Evolutionary conservation across 345 rosid species (phyloP), one percentile per base, ranked within the genome.

Genomic region (Populus euphratica): DNA sequence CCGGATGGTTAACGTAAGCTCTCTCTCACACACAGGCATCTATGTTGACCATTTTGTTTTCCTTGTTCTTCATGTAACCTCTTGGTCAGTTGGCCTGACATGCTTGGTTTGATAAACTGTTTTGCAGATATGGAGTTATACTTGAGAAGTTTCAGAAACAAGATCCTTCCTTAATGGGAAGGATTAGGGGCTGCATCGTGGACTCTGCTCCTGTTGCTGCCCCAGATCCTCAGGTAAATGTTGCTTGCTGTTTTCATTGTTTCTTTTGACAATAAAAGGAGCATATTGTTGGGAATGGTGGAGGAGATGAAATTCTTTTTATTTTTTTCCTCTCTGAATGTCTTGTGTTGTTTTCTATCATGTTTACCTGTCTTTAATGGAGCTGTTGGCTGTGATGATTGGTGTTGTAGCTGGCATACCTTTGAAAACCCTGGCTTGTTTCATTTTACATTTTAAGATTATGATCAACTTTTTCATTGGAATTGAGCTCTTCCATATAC

Each of bases 121-220:
- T n/a, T 75, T 76, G 49, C 83, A 96, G 99, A 68, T 96, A 96
- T 86, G 99, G 99, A 80, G 97, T 84, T 71, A 90, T 96, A 77
- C 80, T 96, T 74, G 98, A 94, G 81, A 92, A 86, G 88, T 91
- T 96, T 82, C 95, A 91, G 82, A 86, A 88, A 83, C 88, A 89
- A 81, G 94, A 94, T 87, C 85, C 92, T 41, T 85, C 90, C 59
- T 77, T 92, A 78, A 78, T 85, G 74, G 83, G 87, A 83, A 89
- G 86, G 66, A 95, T 96, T 77, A 90, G 83, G 82, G 98, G 97
- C 50, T 96, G 99, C 85, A 86, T 96, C 61, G 93, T 96, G 29
- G 99, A 96, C 85, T 96, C 99, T 78, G 99, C 98, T 66, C 99
- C 99, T 44, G 98, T 92, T 75, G 99, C 99, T 16, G 89, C 89